phyloP scores from a whole-genome alignment of 164 flowering plant genomes.

The Sextonia rubra region DNA sequence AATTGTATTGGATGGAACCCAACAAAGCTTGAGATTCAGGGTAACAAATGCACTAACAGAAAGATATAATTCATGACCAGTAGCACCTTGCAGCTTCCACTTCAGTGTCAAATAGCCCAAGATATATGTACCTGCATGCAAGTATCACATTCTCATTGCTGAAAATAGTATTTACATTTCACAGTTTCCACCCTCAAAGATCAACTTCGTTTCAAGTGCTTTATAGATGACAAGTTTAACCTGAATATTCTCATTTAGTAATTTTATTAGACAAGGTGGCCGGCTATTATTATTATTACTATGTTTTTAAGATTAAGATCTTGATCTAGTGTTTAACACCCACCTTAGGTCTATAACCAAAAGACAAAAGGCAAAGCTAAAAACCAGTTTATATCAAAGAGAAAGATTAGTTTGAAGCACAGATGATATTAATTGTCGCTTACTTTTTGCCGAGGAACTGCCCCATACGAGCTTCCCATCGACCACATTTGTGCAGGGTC shows the following conservation, averaged over 20 bases:
- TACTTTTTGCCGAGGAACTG: constrained; percentile 88
- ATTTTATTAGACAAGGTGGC: too few relatives aligned
- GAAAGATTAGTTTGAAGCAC: too few relatives aligned
- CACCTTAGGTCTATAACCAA: too few relatives aligned
- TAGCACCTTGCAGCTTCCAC: constrained; percentile 97
- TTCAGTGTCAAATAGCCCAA: constrained; percentile 93
- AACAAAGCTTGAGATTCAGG: constrained; percentile 30
- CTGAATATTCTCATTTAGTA: neutral
- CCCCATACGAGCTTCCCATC: constrained; percentile 94
- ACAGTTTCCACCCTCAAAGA: neutral
- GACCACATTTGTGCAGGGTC: constrained; percentile 74
- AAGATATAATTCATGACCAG: constrained; percentile 43
- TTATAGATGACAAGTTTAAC: neutral
- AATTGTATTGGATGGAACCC: constrained; percentile 38
- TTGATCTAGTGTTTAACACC: too few relatives aligned
- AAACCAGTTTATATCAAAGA: too few relatives aligned
- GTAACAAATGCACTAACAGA: constrained; percentile 27
- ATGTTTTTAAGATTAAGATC: too few relatives aligned
- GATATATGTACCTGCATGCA: constrained; percentile 95
- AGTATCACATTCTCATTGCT: constrained; percentile 33
- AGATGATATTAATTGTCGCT: constrained; percentile 15
- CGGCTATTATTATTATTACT: too few relatives aligned
- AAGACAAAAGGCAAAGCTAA: too few relatives aligned
- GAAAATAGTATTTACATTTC: constrained; percentile 15
- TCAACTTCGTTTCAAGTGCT: neutral